Percentiles rank a stretch among this genome's conserved stretches.
These are phyloP conservation scores for Micractinium conductrix DNA, from an alignment of 139 green algal genomes.

Conservation along the genomic window DNA sequence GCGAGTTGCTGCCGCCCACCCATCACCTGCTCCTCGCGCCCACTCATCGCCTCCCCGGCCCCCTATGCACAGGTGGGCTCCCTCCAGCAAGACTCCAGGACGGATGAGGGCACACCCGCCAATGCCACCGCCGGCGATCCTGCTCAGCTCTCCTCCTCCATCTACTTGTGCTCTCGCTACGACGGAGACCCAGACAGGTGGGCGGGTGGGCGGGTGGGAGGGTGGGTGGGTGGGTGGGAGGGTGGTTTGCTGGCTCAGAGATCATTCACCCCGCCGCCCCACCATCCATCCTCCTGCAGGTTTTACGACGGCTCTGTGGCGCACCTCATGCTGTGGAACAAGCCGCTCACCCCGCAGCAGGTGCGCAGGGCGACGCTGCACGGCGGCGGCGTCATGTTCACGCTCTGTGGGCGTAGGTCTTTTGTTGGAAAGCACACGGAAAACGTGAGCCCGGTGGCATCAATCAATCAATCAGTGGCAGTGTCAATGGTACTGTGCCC, in stretches of 20 bases:
- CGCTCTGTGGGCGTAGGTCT: too few species aligned
- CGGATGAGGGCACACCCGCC: background rate
- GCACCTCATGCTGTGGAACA: slow-evolving; percentile 52
- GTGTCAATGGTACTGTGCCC: too few species aligned
- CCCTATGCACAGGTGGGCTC: background rate
- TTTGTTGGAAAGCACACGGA: too few species aligned
- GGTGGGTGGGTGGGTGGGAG: background rate
- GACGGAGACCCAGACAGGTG: slow-evolving; percentile 32
- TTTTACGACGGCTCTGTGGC: slow-evolving; percentile 54
- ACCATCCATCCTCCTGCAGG: background rate
- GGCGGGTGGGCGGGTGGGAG: too few species aligned
- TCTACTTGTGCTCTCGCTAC: slow-evolving; percentile 48
- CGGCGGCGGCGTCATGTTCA: too few species aligned
- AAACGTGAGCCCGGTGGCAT: too few species aligned
- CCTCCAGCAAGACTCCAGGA: background rate
- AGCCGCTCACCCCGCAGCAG: slow-evolving; percentile 15
- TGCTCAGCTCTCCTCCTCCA: slow-evolving; percentile 5
- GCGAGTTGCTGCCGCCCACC: too few species aligned
- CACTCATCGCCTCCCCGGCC: too few species aligned
- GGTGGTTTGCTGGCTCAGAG: background rate
- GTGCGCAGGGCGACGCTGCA: too few species aligned
- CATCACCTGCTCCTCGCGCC: too few species aligned
- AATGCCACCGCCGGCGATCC: slow-evolving; percentile 32
- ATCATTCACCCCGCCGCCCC: background rate
- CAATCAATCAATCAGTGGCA: too few species aligned